Evolutionary conservation across 2,329 filamentous ascomycete genomes (phyloP), one percentile per base, ranked within the genome.

Genomic region (Phialemoniopsis sp.): DNA sequence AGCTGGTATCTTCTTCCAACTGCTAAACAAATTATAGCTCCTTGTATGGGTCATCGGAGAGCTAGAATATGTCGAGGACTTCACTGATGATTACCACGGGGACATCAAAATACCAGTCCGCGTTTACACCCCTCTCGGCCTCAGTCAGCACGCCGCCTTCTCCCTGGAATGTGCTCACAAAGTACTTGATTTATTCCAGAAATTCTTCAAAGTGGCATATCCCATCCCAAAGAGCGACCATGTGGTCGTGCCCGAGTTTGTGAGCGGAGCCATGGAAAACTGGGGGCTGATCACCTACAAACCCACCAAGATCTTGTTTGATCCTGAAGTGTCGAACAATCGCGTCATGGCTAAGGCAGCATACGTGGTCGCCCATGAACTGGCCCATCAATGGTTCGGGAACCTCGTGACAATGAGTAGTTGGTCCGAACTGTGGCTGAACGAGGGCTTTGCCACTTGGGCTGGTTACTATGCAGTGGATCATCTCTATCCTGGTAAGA

Each of bases 171-270:
- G 85, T 37, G 82, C 80, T 18, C 80, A 81, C 7, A 77, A 71
- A 58, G 84, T 80, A 4, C 65, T 87, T 30, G 73, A 73, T 35
- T 83, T 85, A 57, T 85, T 85, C 58, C 82, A 87, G 59, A 80
- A 84, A 63, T 78, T 77, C 4, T 87, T 87, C 52, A 74, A 76
- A 49, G 80, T 72, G 57, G 63, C 72, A 8, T 87, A 84, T 58
- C 82, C 83, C 2, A 65, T 87, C 26, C 81, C 83, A 21, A 87
- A 87, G 70, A 83, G 87, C 76, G 83, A 87, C 60, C 83, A 86
- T 78, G 73, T 86, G 44, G 82, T 81, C 29, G 80, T 86, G 54
- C 83, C 83, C 8, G 82, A 85, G 52, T 85, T 85, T 59, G 78
- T 74, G 44, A 78, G 78, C 19, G 82, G 84, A 47, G 82, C 79